Evolutionary conservation across 1,284 basidiomycete species (phyloP), one percentile per base, ranked within the genome.

Genomic region (Mycena citricolor): DNA sequence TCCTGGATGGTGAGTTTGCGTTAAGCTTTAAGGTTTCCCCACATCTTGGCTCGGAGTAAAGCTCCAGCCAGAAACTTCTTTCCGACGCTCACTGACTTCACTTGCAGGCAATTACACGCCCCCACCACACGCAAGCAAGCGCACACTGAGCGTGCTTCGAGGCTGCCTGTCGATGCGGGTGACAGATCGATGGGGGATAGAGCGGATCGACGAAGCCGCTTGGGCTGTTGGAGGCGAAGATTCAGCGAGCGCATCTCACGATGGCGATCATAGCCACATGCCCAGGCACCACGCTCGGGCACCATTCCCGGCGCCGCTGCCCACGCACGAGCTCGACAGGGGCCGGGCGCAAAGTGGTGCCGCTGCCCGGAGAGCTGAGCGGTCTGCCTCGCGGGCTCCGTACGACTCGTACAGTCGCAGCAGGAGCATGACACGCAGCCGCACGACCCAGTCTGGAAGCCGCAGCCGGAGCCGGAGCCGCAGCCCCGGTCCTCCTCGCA

Each of bases 1-100:
- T 97, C 46, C 61, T 94, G 12, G 81, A 84, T 44, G 91, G 93
- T 74, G 66, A 70, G 67, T 80, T 5, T 12, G 32, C 31, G 8
- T 32, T 19, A 16, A n/a, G 14, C 14, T 39, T 42, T 16, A 20
- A 34, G 19, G 23, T 35, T 14, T 29, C 19, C 20, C 25, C 6
- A 19, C 17, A 2, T 5, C 32, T 26, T 30, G 12, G 19, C 16
- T 7, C 30, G 23, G 28, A 28, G 12, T 31, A 6, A 23, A 31
- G 30, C 22, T 26, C 16, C 32, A 16, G 7, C 28, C 3, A 21
- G 23, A 28, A 31, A 13, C 25, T 14, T 34, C 33, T 19, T 4
- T 33, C 8, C 19, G 4, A 8, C 11, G 12, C 44, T 45, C 16
- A 45, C 30, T 12, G 4, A 7, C 14, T 5, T 12, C 8, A 17